Conservation (phyloP, 2,329 filamentous ascomycete species). For the Pseudopyrenochaeta lycopersici region DNA sequence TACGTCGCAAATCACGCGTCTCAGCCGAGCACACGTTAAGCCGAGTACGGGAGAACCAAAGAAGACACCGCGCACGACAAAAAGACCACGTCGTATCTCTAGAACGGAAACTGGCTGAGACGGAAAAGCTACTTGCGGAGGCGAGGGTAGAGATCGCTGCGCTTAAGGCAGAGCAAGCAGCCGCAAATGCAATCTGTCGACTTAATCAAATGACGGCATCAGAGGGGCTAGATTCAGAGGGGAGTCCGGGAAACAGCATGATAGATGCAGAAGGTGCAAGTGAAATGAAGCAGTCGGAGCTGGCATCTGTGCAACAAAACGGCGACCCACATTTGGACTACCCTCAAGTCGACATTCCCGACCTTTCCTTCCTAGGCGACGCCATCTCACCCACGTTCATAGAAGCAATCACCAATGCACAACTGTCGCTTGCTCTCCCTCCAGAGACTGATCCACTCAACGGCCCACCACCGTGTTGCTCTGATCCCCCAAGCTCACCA, state of each 20-base stretch:
- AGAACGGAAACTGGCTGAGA: constrained; percentile 45
- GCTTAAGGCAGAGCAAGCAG: constrained; percentile 30
- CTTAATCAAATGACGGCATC: not conserved
- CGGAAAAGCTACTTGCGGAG: constrained; percentile 34
- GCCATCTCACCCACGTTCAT: constrained; percentile 5
- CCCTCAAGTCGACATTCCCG: constrained; percentile 8
- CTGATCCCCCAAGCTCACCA: constrained; percentile 13
- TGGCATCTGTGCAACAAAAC: constrained; percentile 2
- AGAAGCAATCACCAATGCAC: constrained; percentile 1
- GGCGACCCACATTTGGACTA: constrained; percentile 13
- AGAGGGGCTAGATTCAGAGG: not conserved
- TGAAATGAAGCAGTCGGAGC: constrained; percentile 3
- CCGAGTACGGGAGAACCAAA: constrained; percentile 62
- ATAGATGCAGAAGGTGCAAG: not conserved
- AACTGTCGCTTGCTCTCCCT: constrained; percentile 6
- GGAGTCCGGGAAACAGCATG: not conserved
- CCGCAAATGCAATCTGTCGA: constrained; percentile 12
- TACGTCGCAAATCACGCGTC: constrained; percentile 30
- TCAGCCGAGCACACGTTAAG: constrained; percentile 48
- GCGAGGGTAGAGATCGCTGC: constrained; percentile 36
- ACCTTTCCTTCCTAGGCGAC: constrained; percentile 20
- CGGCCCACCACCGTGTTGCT: constrained; percentile 39
- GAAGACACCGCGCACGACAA: constrained; percentile 58
- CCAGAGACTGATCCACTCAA: not conserved
- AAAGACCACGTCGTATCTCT: constrained; percentile 53